Conservation (phyloP, 164 flowering plant species). For the Sedum album region DNA sequence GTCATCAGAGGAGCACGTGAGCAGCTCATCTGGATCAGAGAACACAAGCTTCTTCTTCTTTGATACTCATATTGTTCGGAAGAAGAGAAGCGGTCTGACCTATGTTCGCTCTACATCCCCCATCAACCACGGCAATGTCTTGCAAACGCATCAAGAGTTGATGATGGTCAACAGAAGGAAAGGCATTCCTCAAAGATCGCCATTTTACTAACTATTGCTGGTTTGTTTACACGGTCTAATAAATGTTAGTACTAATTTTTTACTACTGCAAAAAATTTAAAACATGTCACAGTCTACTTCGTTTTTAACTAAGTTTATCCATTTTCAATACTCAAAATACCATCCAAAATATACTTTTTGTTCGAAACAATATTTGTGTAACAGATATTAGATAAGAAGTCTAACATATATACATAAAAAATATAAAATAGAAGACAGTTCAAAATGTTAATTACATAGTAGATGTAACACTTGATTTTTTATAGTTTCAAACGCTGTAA, state of each 20-base stretch:
- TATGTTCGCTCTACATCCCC: conserved; percentile 11
- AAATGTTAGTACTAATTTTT: neutral
- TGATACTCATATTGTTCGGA: conserved; percentile 42
- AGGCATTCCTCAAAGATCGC: conserved; percentile 91
- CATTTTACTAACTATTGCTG: conserved; percentile 22
- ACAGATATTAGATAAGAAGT: too few relatives aligned
- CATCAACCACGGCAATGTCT: neutral
- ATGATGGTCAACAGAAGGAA: conserved; percentile 77
- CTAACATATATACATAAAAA: too few relatives aligned
- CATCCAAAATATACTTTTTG: neutral
- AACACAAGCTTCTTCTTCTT: conserved; percentile 32
- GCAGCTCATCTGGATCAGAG: conserved; percentile 53
- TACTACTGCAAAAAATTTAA: neutral
- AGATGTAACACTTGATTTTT: too few relatives aligned
- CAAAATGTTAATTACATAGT: too few relatives aligned
- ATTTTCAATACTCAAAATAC: too few relatives aligned
- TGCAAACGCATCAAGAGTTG: conserved; percentile 42
- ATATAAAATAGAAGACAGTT: too few relatives aligned
- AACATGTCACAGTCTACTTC: neutral
- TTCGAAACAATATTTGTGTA: too few relatives aligned
- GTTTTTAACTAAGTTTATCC: neutral
- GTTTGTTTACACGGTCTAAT: neutral
- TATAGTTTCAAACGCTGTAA: too few relatives aligned
- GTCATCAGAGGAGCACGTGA: conserved; percentile 49
- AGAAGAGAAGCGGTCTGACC: conserved; percentile 62